A percentile compares a stretch with the other conserved stretches of the same genome.
Conservation (phyloP, 352 stramenopile species). For the Pythium dissimile region DNA sequence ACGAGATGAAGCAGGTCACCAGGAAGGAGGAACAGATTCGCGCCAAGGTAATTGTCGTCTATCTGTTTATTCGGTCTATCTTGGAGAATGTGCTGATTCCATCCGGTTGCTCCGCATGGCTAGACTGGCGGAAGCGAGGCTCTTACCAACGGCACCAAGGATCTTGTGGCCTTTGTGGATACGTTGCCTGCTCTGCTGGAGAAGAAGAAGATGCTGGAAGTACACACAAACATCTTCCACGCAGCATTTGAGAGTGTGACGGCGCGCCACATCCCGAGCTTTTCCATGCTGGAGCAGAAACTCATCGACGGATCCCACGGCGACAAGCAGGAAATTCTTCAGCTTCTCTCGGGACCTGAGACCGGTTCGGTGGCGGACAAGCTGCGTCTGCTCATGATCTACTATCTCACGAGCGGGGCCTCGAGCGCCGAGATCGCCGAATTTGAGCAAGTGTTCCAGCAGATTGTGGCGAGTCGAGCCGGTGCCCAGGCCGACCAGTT, state of each 20-base stretch:
- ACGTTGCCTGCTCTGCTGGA: conserved; percentile 77
- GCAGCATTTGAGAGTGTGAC: conserved; percentile 77
- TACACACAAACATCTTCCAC: conserved; percentile 88
- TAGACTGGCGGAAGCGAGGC: conserved; percentile 58
- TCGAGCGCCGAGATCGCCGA: conserved; percentile 68
- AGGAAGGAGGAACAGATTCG: conserved; percentile 83
- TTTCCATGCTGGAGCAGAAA: conserved; percentile 84
- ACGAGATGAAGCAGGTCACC: conserved; percentile 87
- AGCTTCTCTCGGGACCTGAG: conserved; percentile 56
- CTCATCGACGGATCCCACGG: conserved; percentile 77
- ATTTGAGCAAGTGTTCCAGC: conserved; percentile 69
- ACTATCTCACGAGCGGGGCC: conserved; percentile 76
- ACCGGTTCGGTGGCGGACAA: conserved; percentile 77
- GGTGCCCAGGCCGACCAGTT: conserved; percentile 37
- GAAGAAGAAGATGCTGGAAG: conserved; percentile 88
- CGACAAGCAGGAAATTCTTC: conserved; percentile 66
- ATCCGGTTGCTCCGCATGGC: neutral
- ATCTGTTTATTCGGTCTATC: neutral
- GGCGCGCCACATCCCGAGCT: conserved; percentile 75
- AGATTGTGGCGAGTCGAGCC: conserved; percentile 30
- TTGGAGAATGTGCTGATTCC: neutral
- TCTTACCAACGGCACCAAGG: conserved; percentile 75
- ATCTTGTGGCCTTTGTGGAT: conserved; percentile 80
- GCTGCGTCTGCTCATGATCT: conserved; percentile 86
- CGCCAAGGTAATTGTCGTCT: conserved; percentile 18